Evolutionary conservation across 441 rosid genomes (phyloP), one percentile per base, ranked within the genome.

Genomic region (Mallotus japonicus): DNA sequence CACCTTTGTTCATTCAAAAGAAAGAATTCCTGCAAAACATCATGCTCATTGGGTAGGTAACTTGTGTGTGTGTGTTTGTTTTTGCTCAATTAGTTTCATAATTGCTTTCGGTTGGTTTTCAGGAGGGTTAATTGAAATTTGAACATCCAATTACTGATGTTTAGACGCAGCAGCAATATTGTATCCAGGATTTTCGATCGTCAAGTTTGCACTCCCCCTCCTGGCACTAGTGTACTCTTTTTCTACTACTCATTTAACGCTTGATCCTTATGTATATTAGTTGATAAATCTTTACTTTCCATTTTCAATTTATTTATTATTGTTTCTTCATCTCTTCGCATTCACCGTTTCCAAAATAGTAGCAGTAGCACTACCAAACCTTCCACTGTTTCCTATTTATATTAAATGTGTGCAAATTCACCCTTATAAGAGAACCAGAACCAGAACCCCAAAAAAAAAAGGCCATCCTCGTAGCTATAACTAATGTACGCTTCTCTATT

Each of bases 121-220:
- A 72, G 62, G 56, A 28, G 24, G 15, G 49, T 70, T 44, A 67
- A 50, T 73, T 72, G 67, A 37, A 37, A 0, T 37, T 37, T 37
- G 40, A 0, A 37, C 40, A 37, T 19, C 70, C 40, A 37, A 32
- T 64, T 28, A 70, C 80, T 79, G 78, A 92, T 90, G 99, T 89
- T 84, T 79, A 81, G 78, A 50, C 50, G 59, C 71, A 90, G 87
- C 81, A 78, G 78, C 82, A 95, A 93, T 86, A 85, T 95, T 69
- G 83, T 84, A 74, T 85, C 93, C 81, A 85, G 97, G 88, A 85
- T 93, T 77, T 95, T 95, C 76, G 97, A 92, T 73, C 94, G 99
- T 65, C 97, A 95, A 85, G 85, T 90, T 78, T 85, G 85, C 47
- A 77, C 83, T 74, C 87, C 96, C 72, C 80, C 88, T 81, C 95